A percentile compares a stretch with the other conserved stretches of the same genome.
Evolutionary conservation across 176 grass and related monocot species (phyloP).

Genomic region (Puccinellia tenuiflora): DNA sequence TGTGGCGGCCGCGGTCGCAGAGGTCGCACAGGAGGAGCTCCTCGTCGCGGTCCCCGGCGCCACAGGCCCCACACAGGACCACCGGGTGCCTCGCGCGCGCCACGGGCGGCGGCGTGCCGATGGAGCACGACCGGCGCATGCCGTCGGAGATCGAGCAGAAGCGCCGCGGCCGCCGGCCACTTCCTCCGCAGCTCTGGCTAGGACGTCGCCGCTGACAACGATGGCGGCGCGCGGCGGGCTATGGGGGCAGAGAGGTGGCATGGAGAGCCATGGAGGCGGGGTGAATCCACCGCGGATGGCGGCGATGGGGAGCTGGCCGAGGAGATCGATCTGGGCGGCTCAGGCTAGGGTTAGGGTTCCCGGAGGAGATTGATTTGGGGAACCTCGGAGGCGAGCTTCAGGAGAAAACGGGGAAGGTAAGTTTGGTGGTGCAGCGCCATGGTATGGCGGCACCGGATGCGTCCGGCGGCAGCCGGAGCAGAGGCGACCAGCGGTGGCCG

Average conservation of each 20-base stretch:
- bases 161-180: slow-evolving; percentile 76
- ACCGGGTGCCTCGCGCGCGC: slow-evolving; percentile 20
- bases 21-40: slow-evolving; percentile 84
- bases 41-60: slow-evolving; percentile 67
- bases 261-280: too few relatives aligned
- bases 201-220: not conserved
- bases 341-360: too few relatives aligned
- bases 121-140: slow-evolving; percentile 43
- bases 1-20: slow-evolving; percentile 70
- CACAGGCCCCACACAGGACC: slow-evolving; percentile 60
- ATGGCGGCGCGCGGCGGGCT: slow-evolving; percentile 2
- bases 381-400: too few relatives aligned
- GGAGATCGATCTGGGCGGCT: too few relatives aligned
- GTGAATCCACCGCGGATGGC: too few relatives aligned
- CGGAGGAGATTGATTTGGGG: too few relatives aligned
- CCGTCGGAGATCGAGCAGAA: slow-evolving; percentile 64
- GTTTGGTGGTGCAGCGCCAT: too few relatives aligned
- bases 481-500: too few relatives aligned
- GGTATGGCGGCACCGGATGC: too few relatives aligned
- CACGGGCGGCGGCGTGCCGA: slow-evolving; percentile 15
- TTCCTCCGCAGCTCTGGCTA: slow-evolving; percentile 45
- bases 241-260: slow-evolving; percentile 19
- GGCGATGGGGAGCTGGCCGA: too few relatives aligned
- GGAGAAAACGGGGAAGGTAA: too few relatives aligned
- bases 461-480: too few relatives aligned